Evolutionary conservation across 2,329 filamentous ascomycete genomes (phyloP), one percentile per base, ranked within the genome.

Genomic region (Ophiognomonia clavigignenti-juglandacearum): DNA sequence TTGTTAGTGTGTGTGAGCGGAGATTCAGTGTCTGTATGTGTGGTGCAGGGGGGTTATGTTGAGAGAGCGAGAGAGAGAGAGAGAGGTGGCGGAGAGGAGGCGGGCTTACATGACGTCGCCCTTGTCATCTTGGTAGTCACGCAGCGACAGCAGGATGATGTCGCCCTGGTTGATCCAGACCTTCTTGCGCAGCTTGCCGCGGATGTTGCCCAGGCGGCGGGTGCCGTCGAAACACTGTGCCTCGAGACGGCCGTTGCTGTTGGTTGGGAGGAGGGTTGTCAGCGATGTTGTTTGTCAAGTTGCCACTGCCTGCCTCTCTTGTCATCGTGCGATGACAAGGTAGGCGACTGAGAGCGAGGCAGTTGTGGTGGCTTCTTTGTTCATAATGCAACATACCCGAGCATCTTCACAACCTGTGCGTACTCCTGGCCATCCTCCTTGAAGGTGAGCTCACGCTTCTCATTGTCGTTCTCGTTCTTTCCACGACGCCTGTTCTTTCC

Each of bases 131-230:
- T 91, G 86, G 71, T 90, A 91, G 67, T 91, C 86, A 58, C 86
- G 85, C 48, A 91, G 80, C 11, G 83, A 88, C 52, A 88, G 74
- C 14, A 88, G 82, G 64, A 93, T 93, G 68, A 96, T 95, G 67
- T 96, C 91, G 68, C 91, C 91, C 75, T 95, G 95, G 73, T 92
- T 96, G 80, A 96, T 96, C 90, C 90, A 96, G 70, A 97, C 93
- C 82, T 98, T 98, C 82, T 98, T 98, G 63, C 93, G 85, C 63
- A 98, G 87, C 74, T 98, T 97, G 73, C 92, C 92, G 56, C 92
- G 89, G 53, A 68, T 70, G 52, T 67, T 66, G 54, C 85, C 88
- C 34, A 70, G 80, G 52, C 89, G 84, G 69, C 90, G 90, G 57
- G 86, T 83, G 65, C 92, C 92, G 67, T 97, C 93, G 70, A 98